These are phyloP conservation scores for Candolleomyces eurysporus DNA, from an alignment of 768 basidiomycete species.

Conservation along the genomic window DNA sequence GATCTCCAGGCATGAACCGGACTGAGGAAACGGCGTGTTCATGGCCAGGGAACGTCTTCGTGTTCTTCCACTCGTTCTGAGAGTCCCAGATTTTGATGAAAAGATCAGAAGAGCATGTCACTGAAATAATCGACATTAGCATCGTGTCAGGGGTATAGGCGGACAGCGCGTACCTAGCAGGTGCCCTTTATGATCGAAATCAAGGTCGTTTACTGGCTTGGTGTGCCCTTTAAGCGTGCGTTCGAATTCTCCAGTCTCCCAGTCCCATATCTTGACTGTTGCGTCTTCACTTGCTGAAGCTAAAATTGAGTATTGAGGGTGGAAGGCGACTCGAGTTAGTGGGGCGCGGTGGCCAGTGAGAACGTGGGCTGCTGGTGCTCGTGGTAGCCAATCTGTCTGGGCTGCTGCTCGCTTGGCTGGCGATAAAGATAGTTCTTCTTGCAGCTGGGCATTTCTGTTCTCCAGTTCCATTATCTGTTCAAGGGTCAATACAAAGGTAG, in stretches of 20 bases:
- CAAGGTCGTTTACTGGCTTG: slow-evolving; percentile 81
- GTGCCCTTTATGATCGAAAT: slow-evolving; percentile 85
- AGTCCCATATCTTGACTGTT: slow-evolving; percentile 93
- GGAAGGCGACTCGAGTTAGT: slow-evolving; percentile 80
- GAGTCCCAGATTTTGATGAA: slow-evolving; percentile 94
- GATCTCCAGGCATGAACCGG: slow-evolving; percentile 82
- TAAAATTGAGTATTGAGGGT: slow-evolving; percentile 79
- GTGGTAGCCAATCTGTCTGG: slow-evolving; percentile 85
- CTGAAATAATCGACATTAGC: slow-evolving; percentile 24
- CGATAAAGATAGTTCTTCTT: slow-evolving; percentile 62
- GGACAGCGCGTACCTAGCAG: slow-evolving; percentile 56
- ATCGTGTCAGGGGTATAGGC: background rate
- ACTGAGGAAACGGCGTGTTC: slow-evolving; percentile 90
- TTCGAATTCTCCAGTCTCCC: slow-evolving; percentile 94
- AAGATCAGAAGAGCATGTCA: slow-evolving; percentile 77
- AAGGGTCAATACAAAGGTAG: background rate
- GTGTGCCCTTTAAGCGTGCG: slow-evolving; percentile 91
- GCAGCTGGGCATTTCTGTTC: slow-evolving; percentile 72
- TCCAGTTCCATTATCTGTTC: slow-evolving; percentile 93
- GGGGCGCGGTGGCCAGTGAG: slow-evolving; percentile 74
- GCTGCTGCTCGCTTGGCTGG: slow-evolving; percentile 55
- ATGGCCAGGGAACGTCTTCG: slow-evolving; percentile 83
- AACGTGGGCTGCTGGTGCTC: slow-evolving; percentile 77
- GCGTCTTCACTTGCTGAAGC: slow-evolving; percentile 88
- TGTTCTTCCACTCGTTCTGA: slow-evolving; percentile 86